Evolutionary conservation across 2,329 filamentous ascomycete genomes (phyloP), one percentile per base, ranked within the genome.

Genomic region (Leptographium lundbergii): DNA sequence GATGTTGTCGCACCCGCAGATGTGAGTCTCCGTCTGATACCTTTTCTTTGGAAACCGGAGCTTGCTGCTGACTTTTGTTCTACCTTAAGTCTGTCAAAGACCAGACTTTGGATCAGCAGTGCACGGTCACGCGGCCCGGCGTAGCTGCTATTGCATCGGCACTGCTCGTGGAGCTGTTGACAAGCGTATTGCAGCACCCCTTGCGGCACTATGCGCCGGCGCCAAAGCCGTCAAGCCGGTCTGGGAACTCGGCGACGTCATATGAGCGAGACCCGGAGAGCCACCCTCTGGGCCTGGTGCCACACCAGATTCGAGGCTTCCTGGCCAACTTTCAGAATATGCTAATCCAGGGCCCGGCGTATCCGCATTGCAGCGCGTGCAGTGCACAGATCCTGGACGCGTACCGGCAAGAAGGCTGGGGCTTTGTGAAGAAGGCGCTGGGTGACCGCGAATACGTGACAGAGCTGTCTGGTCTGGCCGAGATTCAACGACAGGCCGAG

Each of bases 81-180:
- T 7, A 2, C 3, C 32, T 13, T 13, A 1, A 67, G 89, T 96
- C 91, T 2, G 81, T 96, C 68, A 96, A 92, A 72, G 91, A 96
- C 67, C 89, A 91, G 66, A 97, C 94, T 0, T 84, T 99, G 13
- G 94, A 99, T 69, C 94, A 99, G 70, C 94, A 97, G 73, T 99
- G 94, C 72, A 99, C 94, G 0, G 94, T 99, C 24, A 99, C 94
- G 3, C 84, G 94, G 11, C 94, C 94, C 0, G 94, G 94, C 19
- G 85, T 96, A 42, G 92, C 94, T 17, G 87, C 91, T 11, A 94
- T 96, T 59, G 94, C 94, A 9, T 96, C 94, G 2, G 89, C 90
- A 2, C 79, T 95, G 39, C 80, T 96, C 6, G 92, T 97, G 54
- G 94, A 99, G 71, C 79, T 97, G 6, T 80, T 99, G 32, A 85